Evolutionary conservation across 1,284 basidiomycete genomes (phyloP).

Genomic region (Sanghuangporus baumii): DNA sequence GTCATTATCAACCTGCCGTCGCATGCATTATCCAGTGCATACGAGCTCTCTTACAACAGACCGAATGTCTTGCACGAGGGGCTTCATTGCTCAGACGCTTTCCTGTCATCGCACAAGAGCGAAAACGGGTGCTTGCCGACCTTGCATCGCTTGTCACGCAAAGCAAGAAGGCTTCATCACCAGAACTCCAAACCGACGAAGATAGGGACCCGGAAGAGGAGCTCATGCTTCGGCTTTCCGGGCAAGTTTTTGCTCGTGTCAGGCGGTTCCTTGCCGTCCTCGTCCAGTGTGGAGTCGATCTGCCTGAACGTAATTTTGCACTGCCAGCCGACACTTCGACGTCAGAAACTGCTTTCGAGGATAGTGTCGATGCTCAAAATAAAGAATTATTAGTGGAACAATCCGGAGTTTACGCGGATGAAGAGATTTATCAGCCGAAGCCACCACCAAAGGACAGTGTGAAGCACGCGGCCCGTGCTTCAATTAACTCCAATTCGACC

Average conservation of each 20-base stretch:
- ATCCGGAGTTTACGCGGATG: constrained; percentile 10
- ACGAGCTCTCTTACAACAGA: constrained; percentile 80
- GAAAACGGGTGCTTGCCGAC: constrained; percentile 79
- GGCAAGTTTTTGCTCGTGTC: constrained; percentile 69
- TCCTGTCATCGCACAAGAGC: constrained; percentile 66
- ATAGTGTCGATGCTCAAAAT: background rate
- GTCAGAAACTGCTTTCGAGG: constrained; percentile 6
- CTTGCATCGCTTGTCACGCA: constrained; percentile 83
- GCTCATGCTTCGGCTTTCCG: constrained; percentile 66
- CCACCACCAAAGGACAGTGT: background rate
- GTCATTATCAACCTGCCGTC: constrained; percentile 80
- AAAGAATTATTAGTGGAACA: constrained; percentile 4
- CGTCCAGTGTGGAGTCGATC: constrained; percentile 72
- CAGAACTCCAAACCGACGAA: constrained; percentile 43
- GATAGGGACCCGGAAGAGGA: constrained; percentile 56
- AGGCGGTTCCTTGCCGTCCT: constrained; percentile 69
- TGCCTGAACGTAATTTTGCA: constrained; percentile 42
- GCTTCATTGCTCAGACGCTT: constrained; percentile 65
- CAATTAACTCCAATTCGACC: constrained; percentile 7
- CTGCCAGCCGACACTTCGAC: background rate
- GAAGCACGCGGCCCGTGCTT: background rate
- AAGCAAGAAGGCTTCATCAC: constrained; percentile 67
- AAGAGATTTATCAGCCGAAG: constrained; percentile 9
- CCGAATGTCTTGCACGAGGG: constrained; percentile 84
- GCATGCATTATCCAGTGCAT: constrained; percentile 93